phyloP scores from a whole-genome alignment of 2,329 filamentous ascomycete species.

The Coleophoma cylindrospora region DNA sequence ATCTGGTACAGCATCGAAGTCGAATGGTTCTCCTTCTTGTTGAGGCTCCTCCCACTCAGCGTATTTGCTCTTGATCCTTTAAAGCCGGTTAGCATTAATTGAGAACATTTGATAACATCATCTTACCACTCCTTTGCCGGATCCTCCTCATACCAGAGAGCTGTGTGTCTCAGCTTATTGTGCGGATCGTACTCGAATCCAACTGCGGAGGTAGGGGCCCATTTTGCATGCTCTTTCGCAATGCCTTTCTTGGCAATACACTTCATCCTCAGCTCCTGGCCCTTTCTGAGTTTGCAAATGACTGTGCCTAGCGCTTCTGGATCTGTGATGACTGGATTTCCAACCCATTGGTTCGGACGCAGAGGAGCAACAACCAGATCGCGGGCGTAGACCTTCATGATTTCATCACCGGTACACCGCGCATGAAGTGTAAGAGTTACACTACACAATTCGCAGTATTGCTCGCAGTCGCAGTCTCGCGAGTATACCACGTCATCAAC shows the following conservation, averaged over 20 bases:
- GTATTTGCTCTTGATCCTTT: constrained; percentile 77
- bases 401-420: constrained; percentile 76
- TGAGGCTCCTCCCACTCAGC: constrained; percentile 74
- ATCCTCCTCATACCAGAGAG: constrained; percentile 93
- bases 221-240: constrained; percentile 97
- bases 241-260: constrained; percentile 98
- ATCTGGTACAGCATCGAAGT: constrained; percentile 80
- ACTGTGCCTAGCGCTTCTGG: constrained; percentile 75
- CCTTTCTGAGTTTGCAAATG: constrained; percentile 84
- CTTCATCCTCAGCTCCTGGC: constrained; percentile 83
- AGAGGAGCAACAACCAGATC: constrained; percentile 72
- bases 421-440: constrained; percentile 82
- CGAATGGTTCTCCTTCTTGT: constrained; percentile 79
- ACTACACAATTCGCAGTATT: constrained; percentile 88
- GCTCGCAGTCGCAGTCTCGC: constrained; percentile 94
- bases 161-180: constrained; percentile 88
- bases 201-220: constrained; percentile 87
- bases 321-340: constrained; percentile 79
- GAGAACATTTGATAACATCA: not conserved
- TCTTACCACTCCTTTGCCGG: constrained; percentile 77
- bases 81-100: constrained; percentile 16
- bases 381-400: constrained; percentile 91
- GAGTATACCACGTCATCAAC: constrained; percentile 81
- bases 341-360: constrained; percentile 69
- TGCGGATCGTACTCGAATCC: constrained; percentile 98